Evolutionary conservation across 495 filamentous ascomycete genomes (phyloP).

Genomic region (Viridothelium virens): DNA sequence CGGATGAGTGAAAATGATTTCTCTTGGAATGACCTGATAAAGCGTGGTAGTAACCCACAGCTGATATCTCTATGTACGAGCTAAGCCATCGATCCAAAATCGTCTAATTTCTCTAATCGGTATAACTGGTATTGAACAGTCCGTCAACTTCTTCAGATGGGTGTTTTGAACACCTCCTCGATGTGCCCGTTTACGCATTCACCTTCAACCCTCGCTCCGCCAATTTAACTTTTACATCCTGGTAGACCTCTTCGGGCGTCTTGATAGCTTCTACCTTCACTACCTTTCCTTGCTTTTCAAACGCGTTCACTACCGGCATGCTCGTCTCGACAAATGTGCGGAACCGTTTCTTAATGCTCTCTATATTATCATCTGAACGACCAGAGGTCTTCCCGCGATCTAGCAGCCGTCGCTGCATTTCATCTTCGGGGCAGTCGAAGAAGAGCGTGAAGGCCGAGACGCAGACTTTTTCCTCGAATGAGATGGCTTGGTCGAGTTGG

Average conservation of each 20-base stretch:
- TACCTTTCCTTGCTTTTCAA: conserved; percentile 67
- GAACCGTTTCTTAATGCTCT: conserved; percentile 94
- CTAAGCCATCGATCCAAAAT: not conserved
- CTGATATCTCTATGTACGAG: not conserved
- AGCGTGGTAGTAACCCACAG: not conserved
- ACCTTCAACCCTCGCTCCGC: conserved; percentile 40
- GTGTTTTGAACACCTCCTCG: not conserved
- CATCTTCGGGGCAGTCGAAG: conserved; percentile 80
- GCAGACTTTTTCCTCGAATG: conserved; percentile 86
- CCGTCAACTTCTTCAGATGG: not conserved
- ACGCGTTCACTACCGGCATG: conserved; percentile 91
- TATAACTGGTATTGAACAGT: not conserved
- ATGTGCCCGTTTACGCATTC: too few species aligned
- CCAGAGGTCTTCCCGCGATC: conserved; percentile 89
- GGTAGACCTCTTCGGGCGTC: conserved; percentile 66
- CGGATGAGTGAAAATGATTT: not conserved
- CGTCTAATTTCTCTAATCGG: not conserved
- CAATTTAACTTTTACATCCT: conserved; percentile 51
- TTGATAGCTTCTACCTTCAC: conserved; percentile 65
- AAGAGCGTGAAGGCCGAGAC: conserved; percentile 77
- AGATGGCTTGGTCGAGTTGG: conserved; percentile 90
- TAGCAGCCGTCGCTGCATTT: conserved; percentile 73
- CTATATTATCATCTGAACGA: conserved; percentile 83
- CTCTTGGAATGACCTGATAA: not conserved
- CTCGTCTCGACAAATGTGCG: conserved; percentile 86